phyloP scores from a whole-genome alignment of 805 yeast genomes.

The Lipomyces mesembrius region DNA sequence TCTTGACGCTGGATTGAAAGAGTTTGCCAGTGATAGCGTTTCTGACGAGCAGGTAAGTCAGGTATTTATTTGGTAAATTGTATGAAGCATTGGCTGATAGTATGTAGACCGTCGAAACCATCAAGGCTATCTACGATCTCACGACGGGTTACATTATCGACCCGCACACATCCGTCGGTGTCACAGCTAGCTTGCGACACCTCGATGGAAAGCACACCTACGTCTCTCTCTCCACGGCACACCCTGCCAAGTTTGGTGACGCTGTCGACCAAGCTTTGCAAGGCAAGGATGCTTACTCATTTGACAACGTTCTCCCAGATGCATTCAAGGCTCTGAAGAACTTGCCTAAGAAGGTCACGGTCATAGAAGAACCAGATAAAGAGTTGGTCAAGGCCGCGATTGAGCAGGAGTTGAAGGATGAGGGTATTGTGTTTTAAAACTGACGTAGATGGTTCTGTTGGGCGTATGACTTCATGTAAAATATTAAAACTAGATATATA shows the following conservation, averaged over 20 bases:
- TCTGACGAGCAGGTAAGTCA: constrained; percentile 56
- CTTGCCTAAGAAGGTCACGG: constrained; percentile 73
- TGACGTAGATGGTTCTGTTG: background rate
- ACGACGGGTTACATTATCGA: constrained; percentile 75
- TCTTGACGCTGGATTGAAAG: constrained; percentile 65
- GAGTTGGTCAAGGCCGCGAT: constrained; percentile 77
- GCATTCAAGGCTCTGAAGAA: constrained; percentile 75
- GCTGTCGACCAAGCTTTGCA: constrained; percentile 85
- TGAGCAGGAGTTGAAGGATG: constrained; percentile 67
- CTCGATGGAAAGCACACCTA: constrained; percentile 56
- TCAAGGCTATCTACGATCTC: constrained; percentile 66
- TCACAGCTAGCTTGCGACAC: constrained; percentile 71
- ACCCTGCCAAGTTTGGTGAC: constrained; percentile 97
- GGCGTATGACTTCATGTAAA: background rate
- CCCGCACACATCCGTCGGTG: constrained; percentile 97
- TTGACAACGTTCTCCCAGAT: constrained; percentile 89
- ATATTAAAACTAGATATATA: background rate
- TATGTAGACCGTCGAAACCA: constrained; percentile 75
- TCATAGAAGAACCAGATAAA: constrained; percentile 72
- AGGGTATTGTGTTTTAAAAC: constrained; percentile 35
- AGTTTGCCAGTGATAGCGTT: constrained; percentile 80
- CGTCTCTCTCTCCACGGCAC: constrained; percentile 92
- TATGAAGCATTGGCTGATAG: constrained; percentile 5
- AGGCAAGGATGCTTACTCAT: constrained; percentile 72
- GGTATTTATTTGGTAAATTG: background rate